Conservation (phyloP, 169 alveolate species). For the Plasmodium vinckei region DNA sequence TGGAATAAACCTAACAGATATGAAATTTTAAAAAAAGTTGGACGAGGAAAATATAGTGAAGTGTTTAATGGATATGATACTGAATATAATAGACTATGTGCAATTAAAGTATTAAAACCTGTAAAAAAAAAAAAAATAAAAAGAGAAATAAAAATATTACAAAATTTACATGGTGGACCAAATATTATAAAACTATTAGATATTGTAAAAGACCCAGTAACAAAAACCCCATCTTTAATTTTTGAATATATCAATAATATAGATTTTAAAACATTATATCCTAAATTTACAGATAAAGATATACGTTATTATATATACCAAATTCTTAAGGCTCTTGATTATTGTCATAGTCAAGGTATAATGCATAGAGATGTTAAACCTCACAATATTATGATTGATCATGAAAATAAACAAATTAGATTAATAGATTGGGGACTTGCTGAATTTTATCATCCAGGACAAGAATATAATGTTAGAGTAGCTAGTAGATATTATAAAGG, state of each 20-base stretch:
- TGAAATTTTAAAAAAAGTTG: constrained; percentile 96
- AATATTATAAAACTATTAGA: constrained; percentile 94
- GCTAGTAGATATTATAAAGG: constrained; percentile 98
- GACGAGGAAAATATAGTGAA: constrained; percentile 99
- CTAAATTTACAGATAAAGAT: constrained; percentile 94
- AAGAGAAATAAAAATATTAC: constrained; percentile 97
- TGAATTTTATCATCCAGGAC: constrained; percentile 98
- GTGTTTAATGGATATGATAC: constrained; percentile 95
- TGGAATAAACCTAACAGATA: constrained; percentile 95
- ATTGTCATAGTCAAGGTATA: constrained; percentile 98
- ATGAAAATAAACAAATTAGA: constrained; percentile 91
- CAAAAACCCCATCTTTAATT: constrained; percentile 95
- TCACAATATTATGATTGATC: constrained; percentile 98
- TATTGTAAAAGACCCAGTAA: constrained; percentile 96
- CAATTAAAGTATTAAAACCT: constrained; percentile 97
- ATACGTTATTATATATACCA: constrained; percentile 96
- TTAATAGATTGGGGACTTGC: constrained; percentile 99
- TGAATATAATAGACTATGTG: constrained; percentile 89
- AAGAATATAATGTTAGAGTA: constrained; percentile 98
- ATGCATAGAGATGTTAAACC: constrained; percentile 98
- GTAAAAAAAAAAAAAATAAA: constrained; percentile 97
- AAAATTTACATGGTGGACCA: constrained; percentile 96
- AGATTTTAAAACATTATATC: constrained; percentile 95
- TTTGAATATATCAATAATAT: constrained; percentile 92
- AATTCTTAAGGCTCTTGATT: constrained; percentile 96